phyloP scores from a whole-genome alignment of 1,284 basidiomycete genomes.

The Ganoderma leucocontextum region DNA sequence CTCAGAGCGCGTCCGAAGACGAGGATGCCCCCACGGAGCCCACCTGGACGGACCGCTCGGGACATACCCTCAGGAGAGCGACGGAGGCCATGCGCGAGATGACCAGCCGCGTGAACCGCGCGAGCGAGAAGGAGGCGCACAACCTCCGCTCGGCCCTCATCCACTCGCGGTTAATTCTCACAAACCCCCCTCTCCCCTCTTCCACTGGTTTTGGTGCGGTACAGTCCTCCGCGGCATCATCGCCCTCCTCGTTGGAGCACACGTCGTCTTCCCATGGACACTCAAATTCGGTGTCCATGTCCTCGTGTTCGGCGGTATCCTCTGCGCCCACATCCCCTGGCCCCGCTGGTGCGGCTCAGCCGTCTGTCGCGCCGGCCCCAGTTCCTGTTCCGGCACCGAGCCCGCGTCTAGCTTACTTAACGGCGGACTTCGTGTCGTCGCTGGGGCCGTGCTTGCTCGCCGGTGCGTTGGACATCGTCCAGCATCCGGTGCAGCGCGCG shows the following conservation, averaged over 20 bases:
- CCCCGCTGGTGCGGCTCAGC: slow-evolving; percentile 1
- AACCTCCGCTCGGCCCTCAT: slow-evolving; percentile 73
- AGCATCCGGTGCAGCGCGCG: slow-evolving; percentile 69
- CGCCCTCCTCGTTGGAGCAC: slow-evolving; percentile 24
- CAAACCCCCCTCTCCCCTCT: slow-evolving; percentile 21
- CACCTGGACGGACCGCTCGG: neutral
- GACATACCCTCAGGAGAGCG: slow-evolving; percentile 43
- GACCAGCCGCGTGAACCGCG: slow-evolving; percentile 61
- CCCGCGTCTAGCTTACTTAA: slow-evolving; percentile 37
- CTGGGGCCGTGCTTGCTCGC: slow-evolving; percentile 80
- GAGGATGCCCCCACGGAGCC: neutral
- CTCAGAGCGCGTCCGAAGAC: slow-evolving; percentile 36
- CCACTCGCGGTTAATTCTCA: slow-evolving; percentile 62
- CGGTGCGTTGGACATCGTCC: slow-evolving; percentile 86
- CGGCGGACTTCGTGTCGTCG: slow-evolving; percentile 67
- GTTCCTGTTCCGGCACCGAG: slow-evolving; percentile 18
- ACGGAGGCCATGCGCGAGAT: slow-evolving; percentile 69
- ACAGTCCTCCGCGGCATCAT: slow-evolving; percentile 23
- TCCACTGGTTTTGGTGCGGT: slow-evolving; percentile 15
- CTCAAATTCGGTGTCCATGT: slow-evolving; percentile 8
- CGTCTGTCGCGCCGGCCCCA: neutral
- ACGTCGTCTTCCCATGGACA: slow-evolving; percentile 30
- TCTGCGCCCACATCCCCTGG: slow-evolving; percentile 12
- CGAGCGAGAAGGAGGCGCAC: slow-evolving; percentile 61
- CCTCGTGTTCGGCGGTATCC: slow-evolving; percentile 22